Conservation (phyloP, 2,329 filamentous ascomycete species). For the Cytospora paraplurivora region DNA sequence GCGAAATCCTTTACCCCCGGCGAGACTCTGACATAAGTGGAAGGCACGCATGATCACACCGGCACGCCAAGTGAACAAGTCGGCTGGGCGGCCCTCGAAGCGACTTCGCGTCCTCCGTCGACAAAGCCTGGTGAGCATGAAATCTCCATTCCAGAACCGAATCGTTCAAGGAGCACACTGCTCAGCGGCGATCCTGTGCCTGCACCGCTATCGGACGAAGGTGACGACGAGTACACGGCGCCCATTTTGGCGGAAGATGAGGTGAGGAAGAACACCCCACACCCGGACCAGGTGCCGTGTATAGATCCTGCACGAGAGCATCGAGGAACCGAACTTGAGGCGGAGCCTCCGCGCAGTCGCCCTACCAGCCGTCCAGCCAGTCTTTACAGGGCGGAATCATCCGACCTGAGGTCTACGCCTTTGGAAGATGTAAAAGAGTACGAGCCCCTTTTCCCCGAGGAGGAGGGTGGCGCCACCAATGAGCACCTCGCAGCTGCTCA, state of each 20-base stretch:
- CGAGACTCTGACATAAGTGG: constrained; percentile 36
- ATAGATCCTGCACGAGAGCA: constrained; percentile 73
- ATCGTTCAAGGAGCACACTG: constrained; percentile 47
- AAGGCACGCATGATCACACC: constrained; percentile 64
- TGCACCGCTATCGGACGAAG: constrained; percentile 54
- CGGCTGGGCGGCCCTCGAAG: constrained; percentile 87
- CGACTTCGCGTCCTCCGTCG: constrained; percentile 62
- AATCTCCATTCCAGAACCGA: constrained; percentile 77
- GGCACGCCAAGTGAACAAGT: constrained; percentile 89
- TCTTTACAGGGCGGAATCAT: constrained; percentile 58
- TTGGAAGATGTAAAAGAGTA: constrained; percentile 91
- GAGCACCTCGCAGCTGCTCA: constrained; percentile 42
- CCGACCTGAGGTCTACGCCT: constrained; percentile 65
- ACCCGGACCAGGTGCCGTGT: constrained; percentile 74
- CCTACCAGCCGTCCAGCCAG: constrained; percentile 66
- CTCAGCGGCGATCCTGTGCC: constrained; percentile 42
- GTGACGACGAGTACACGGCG: constrained; percentile 65
- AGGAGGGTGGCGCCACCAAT: constrained; percentile 55
- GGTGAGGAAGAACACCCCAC: constrained; percentile 70
- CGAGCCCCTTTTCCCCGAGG: constrained; percentile 89
- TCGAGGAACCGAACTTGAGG: constrained; percentile 60
- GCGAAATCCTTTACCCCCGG: background rate
- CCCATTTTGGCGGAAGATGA: constrained; percentile 92
- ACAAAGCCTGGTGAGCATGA: constrained; percentile 56
- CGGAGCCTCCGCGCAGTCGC: constrained; percentile 59